Percentiles rank a stretch among this genome's conserved stretches.
phyloP scores from a whole-genome alignment of 768 basidiomycete species.

The Clitopilus passeckerianus region DNA sequence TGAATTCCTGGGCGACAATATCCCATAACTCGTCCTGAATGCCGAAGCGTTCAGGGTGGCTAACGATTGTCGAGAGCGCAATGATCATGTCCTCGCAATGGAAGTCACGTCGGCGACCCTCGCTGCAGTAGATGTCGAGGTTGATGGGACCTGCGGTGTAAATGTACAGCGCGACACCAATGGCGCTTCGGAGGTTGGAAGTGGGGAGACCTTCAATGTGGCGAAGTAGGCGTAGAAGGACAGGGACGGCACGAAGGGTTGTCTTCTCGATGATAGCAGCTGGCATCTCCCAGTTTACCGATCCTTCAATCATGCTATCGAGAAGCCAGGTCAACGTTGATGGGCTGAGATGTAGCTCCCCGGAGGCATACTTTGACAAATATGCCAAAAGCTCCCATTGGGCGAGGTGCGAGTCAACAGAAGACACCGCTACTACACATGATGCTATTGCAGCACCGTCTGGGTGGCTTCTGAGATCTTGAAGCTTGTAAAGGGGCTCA shows the following conservation, averaged over 20 bases:
- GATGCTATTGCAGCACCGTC: conserved; percentile 30
- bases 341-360: conserved; percentile 23
- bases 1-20: conserved; percentile 25
- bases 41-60: conserved; percentile 23
- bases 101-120: conserved; percentile 19
- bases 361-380: conserved; percentile 24
- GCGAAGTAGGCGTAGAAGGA: conserved; percentile 28
- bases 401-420: conserved; percentile 25
- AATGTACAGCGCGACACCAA: conserved; percentile 24
- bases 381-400: conserved; percentile 30
- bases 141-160: conserved; percentile 23
- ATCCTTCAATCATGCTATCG: conserved; percentile 32
- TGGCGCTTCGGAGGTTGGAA: conserved; percentile 22
- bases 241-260: conserved; percentile 24
- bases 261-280: conserved; percentile 29
- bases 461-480: conserved; percentile 19
- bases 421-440: conserved; percentile 29
- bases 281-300: conserved; percentile 32
- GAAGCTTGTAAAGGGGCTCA: conserved; percentile 27
- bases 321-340: conserved; percentile 30
- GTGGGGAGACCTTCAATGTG: conserved; percentile 20
- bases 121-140: conserved; percentile 18
- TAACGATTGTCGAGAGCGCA: conserved; percentile 26
- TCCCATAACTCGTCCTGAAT: conserved; percentile 24
- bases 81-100: conserved; percentile 28